Base-by-base conservation (phyloP, 1,284 basidiomycete species). In the Hemileia vastatrix region DNA sequence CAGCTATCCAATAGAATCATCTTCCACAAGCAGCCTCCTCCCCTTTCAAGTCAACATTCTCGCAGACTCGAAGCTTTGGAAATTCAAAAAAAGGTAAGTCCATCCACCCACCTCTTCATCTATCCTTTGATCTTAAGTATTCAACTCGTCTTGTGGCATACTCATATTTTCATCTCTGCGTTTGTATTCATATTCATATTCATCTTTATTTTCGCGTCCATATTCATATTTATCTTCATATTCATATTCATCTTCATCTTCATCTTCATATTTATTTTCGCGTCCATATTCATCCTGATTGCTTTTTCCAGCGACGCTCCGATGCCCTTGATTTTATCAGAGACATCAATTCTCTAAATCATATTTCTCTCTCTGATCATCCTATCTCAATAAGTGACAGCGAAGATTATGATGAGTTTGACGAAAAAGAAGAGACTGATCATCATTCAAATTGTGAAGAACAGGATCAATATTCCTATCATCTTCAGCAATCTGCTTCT, bases 21-120 rank as follows among this genome's bases (percentile, higher is more conserved):
- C n/a, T n/a, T n/a, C n/a, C n/a, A n/a, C n/a, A n/a, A n/a, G n/a
- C n/a, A n/a, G n/a, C n/a, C n/a, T n/a, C n/a, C n/a, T n/a, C n/a
- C n/a, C n/a, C n/a, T n/a, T n/a, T 31, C 54, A 13, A 43, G 19
- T 21, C 54, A 56, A 24, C 43, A 56, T 11, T 31, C 27, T 19
- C 18, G 54, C n/a, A 56, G 54, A 56, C 54, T 21, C 5, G 54
- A 56, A 32, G 54, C 54, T 19, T 44, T 56, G 15, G 54, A 40
- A 27, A 15, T 56, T 24, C 54, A 56, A 19, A 44, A 44, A 47
- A 43, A 40, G 33, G 54, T 56, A n/a, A 48, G 54, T 56, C 27
- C 21, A 45, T 44, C n/a, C n/a, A n/a, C n/a, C n/a, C n/a, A n/a
- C n/a, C n/a, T n/a, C n/a, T n/a, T n/a, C n/a, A n/a, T n/a, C n/a